Base-by-base conservation (phyloP, 345 rosid species). In the Melastoma malabathricum region DNA sequence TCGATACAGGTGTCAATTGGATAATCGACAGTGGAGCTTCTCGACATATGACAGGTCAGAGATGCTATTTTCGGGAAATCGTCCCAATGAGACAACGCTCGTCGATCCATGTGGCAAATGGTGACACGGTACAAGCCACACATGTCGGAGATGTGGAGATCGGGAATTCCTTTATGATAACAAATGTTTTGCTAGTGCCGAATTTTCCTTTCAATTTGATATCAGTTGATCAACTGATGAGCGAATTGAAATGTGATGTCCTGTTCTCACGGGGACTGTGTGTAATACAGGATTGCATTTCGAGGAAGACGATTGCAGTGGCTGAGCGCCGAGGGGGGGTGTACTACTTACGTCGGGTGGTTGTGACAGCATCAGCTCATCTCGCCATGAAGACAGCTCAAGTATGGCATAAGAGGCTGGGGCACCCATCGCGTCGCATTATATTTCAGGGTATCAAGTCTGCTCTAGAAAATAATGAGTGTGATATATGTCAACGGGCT, bases 121-220 rank as follows among this genome's bases (percentile, higher is more conserved):
- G 1, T 5, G 4, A 13, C 31, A 1, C 6, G 2, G 43, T 12
- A 1, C 18, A 52, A 0, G 12, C 15, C 31, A 31, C 13, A n/a
- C n/a, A n/a, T n/a, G n/a, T n/a, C n/a, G n/a, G n/a, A n/a, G n/a
- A n/a, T n/a, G n/a, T n/a, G n/a, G n/a, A n/a, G n/a, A n/a, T n/a
- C n/a, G n/a, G n/a, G n/a, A n/a, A n/a, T n/a, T n/a, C n/a, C n/a
- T n/a, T n/a, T n/a, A n/a, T n/a, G n/a, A n/a, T n/a, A n/a, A n/a
- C n/a, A n/a, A n/a, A n/a, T n/a, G n/a, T n/a, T n/a, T n/a, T n/a
- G n/a, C n/a, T n/a, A n/a, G n/a, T n/a, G n/a, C n/a, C n/a, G n/a
- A 6, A 38, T 1, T 63, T 66, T 17, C 45, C 31, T 9, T 46
- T 59, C 12, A 65, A 55, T 39, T 23, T 71, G 0, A 3, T 56